A percentile compares a stretch with the other conserved stretches of the same genome.
These are phyloP conservation scores for Ganoderma meredithae DNA, from an alignment of 1,284 basidiomycete genomes.

Conservation along the genomic window DNA sequence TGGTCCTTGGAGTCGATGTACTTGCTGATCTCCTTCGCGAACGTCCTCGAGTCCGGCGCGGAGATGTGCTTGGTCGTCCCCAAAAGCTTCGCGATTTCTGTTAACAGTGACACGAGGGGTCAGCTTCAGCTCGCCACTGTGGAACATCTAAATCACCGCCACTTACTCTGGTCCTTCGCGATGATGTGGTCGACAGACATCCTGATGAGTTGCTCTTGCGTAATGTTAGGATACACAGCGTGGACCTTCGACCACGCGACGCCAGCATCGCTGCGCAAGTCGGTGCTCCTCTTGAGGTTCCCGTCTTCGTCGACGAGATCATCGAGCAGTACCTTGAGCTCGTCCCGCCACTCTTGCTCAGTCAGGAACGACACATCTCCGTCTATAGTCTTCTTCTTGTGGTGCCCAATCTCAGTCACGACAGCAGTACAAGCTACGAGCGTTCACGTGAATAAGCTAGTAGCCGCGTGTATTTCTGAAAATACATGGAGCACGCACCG, in stretches of 20 bases:
- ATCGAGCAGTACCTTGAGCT: constrained; percentile 58
- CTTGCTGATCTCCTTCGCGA: constrained; percentile 62
- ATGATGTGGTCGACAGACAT: constrained; percentile 62
- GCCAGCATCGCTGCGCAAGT: constrained; percentile 64
- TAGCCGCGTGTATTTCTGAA: neutral
- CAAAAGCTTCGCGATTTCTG: constrained; percentile 53
- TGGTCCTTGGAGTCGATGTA: constrained; percentile 72
- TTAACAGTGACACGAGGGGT: neutral
- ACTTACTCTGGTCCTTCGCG: constrained; percentile 52
- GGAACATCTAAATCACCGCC: neutral
- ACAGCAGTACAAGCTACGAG: constrained; percentile 67
- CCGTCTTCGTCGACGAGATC: constrained; percentile 68
- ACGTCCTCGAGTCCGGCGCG: constrained; percentile 57
- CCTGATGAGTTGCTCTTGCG: constrained; percentile 52
- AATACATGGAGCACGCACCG: constrained; percentile 46
- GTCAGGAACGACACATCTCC: constrained; percentile 66
- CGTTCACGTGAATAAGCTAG: constrained; percentile 15
- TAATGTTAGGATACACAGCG: constrained; percentile 63
- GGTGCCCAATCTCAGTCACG: constrained; percentile 67
- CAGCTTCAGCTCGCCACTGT: neutral
- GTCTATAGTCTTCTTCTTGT: constrained; percentile 59
- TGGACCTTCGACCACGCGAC: constrained; percentile 71
- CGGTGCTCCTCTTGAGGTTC: constrained; percentile 56
- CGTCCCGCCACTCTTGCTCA: constrained; percentile 61
- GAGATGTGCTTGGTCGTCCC: constrained; percentile 61